Evolutionary conservation across 176 grass and related monocot species (phyloP).

Genomic region (Oryza glaberrima): DNA sequence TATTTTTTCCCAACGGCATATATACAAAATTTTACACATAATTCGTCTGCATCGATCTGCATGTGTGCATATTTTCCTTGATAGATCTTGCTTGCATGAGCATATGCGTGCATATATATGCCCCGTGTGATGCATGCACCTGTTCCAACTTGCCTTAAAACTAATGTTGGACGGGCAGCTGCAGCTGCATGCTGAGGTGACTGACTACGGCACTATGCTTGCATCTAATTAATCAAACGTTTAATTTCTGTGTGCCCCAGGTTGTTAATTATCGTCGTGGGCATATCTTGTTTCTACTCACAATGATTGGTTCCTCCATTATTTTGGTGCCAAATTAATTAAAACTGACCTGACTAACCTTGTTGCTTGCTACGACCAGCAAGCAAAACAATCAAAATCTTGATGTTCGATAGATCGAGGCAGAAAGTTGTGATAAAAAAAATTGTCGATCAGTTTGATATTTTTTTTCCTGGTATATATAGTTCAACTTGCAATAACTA

Average conservation of each 20-base stretch:
- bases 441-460: not conserved
- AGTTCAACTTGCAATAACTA: conserved; percentile 10
- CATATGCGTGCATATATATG: not conserved
- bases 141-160: not conserved
- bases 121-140: not conserved
- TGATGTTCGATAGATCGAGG: not conserved
- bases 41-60: not conserved
- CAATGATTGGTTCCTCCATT: conserved; percentile 2
- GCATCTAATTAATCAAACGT: not conserved
- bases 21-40: not conserved
- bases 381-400: not conserved
- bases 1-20: not conserved
- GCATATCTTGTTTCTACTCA: not conserved
- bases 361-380: not conserved
- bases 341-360: not conserved
- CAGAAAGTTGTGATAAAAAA: not conserved
- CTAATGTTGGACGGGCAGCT: not conserved
- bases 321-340: not conserved
- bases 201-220: not conserved
- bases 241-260: not conserved
- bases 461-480: not conserved
- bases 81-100: not conserved
- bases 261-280: not conserved
- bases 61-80: not conserved
- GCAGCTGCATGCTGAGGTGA: not conserved